A percentile compares a stretch with the other conserved stretches of the same genome.
phyloP scores from a whole-genome alignment of 2,329 filamentous ascomycete genomes.

The Nemania abortiva region DNA sequence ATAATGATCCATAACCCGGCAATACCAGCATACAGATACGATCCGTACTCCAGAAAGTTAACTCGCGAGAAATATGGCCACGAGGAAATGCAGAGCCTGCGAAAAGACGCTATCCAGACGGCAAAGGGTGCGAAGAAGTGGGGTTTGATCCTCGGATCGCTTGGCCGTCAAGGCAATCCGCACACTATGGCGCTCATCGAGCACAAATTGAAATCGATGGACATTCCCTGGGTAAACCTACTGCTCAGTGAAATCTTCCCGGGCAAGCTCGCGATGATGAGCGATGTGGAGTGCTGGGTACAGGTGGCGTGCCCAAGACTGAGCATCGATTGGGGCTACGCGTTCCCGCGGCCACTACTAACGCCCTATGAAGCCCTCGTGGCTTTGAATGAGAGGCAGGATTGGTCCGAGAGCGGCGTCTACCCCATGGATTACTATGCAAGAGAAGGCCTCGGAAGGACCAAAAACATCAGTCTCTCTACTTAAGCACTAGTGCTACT shows the following conservation, averaged over 20 bases:
- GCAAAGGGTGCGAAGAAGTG: conserved; percentile 86
- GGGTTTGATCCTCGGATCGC: conserved; percentile 92
- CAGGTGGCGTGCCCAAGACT: conserved; percentile 96
- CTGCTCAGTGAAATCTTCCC: conserved; percentile 96
- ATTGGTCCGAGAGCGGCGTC: conserved; percentile 75
- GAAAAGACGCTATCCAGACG: conserved; percentile 79
- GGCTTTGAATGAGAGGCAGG: conserved; percentile 82
- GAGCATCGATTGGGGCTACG: conserved; percentile 99
- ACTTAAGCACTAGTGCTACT: too few species aligned
- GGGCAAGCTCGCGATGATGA: conserved; percentile 92
- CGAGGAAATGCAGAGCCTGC: conserved; percentile 86
- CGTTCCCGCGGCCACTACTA: conserved; percentile 86
- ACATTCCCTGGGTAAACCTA: conserved; percentile 85
- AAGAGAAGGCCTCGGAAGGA: conserved; percentile 88
- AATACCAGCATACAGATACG: conserved; percentile 93
- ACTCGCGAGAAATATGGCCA: conserved; percentile 94
- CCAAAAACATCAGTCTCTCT: conserved; percentile 59
- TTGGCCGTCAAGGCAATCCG: conserved; percentile 95
- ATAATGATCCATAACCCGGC: conserved; percentile 98
- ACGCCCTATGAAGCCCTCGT: conserved; percentile 97
- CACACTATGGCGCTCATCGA: conserved; percentile 92
- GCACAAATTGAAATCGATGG: conserved; percentile 74
- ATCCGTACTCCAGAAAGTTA: conserved; percentile 92
- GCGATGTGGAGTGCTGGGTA: conserved; percentile 96
- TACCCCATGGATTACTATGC: conserved; percentile 99